Base-by-base conservation (phyloP, 768 basidiomycete species). In the Kwoniella heveanensis region DNA sequence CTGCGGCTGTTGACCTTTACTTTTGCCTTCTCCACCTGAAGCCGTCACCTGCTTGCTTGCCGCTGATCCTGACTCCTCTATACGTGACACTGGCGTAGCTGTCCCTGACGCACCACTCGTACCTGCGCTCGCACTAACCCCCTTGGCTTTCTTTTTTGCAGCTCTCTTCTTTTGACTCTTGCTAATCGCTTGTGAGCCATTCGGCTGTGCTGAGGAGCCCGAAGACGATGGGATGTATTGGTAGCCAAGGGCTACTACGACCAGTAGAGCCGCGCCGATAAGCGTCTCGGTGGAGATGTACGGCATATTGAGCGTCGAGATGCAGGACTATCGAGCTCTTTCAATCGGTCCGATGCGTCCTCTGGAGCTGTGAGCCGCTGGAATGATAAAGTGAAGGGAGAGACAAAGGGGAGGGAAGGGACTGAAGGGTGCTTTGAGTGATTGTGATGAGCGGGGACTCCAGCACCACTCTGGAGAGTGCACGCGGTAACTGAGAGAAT, bases 271-370 rank as follows among this genome's bases (percentile, higher is more conserved):
- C 13, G 65, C 72, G 8, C 72, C 72, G 7, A 71, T 62, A 2
- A 77, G 69, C 3, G 70, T 71, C 60, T 77, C 75, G 25, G 67
- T 72, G 7, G 75, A 77, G 54, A 77, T 77, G 60, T 77, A 74
- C 15, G 75, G 75, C 75, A 77, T 77, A 2, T 6, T 55, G n/a
- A n/a, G 21, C 32, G 5, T 32, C 13, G 32, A n/a, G n/a, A n/a
- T n/a, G n/a, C n/a, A n/a, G n/a, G n/a, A n/a, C n/a, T n/a, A n/a
- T n/a, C n/a, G n/a, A n/a, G n/a, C n/a, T n/a, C n/a, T n/a, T n/a
- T n/a, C n/a, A n/a, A n/a, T n/a, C n/a, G n/a, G n/a, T n/a, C n/a
- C n/a, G n/a, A n/a, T n/a, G n/a, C n/a, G n/a, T n/a, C n/a, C n/a
- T n/a, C n/a, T n/a, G 13, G 32, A 13, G 32, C 7, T 32, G 32